These are phyloP conservation scores for Fusarium protoensiforme DNA, from an alignment of 2,329 filamentous ascomycete genomes.

Conservation along the genomic window DNA sequence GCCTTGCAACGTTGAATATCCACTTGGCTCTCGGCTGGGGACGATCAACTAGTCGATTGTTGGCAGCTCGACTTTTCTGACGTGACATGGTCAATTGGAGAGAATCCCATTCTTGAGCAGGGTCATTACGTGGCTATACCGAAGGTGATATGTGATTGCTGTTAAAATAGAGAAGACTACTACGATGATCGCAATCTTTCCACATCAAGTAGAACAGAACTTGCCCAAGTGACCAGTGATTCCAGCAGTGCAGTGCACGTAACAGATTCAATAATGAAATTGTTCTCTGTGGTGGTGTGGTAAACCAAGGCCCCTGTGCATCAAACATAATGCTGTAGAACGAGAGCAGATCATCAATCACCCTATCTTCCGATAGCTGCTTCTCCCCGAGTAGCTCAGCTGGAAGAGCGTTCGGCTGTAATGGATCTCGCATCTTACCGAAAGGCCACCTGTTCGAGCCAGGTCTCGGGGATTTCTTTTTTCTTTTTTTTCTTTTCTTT, in stretches of 20 bases:
- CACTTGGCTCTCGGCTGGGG: neutral
- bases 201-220: too few species aligned
- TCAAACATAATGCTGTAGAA: too few species aligned
- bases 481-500: neutral
- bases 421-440: slow-evolving; percentile 23
- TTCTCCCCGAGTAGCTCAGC: slow-evolving; percentile 36
- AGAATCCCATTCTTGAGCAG: neutral
- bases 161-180: too few species aligned
- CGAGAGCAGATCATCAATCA: too few species aligned
- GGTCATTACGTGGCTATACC: neutral
- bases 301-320: too few species aligned
- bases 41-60: neutral
- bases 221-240: too few species aligned
- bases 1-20: neutral
- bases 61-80: neutral
- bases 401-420: slow-evolving; percentile 36
- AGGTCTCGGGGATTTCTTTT: slow-evolving; percentile 32
- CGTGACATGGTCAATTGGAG: neutral
- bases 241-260: too few species aligned
- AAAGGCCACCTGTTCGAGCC: slow-evolving; percentile 37
- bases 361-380: neutral
- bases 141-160: too few species aligned
- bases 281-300: too few species aligned
- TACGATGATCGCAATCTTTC: too few species aligned
- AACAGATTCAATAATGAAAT: too few species aligned